Evolutionary conservation across 2,329 filamentous ascomycete genomes (phyloP), one percentile per base, ranked within the genome.

Genomic region (Apiospora hydei): DNA sequence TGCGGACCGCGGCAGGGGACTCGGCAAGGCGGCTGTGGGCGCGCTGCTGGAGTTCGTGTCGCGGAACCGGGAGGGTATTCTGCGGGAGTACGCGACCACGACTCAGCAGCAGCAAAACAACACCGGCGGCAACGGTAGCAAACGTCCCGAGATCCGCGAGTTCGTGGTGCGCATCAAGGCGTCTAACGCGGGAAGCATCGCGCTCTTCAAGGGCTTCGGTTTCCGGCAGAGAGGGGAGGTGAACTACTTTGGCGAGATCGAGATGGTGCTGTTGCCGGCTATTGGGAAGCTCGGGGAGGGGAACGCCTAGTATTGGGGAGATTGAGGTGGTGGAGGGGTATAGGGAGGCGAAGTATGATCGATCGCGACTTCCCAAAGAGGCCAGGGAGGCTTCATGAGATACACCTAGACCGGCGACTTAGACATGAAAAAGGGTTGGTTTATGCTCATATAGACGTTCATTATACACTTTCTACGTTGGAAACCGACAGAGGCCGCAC

Each of bases 21-120:
- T 77, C 3, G 79, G 79, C 4, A 76, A 74, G 70, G 77, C 76
- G 0, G 89, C 93, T 0, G 85, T 98, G 0, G 79, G 90, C 3
- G 83, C 89, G 0, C 92, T 98, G 71, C 78, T 98, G 69, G 81
- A 85, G 66, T 98, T 95, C 78, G 85, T 98, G 7, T 75, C 85
- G 5, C 79, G 79, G 0, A 85, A 93, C 70, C 80, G 89, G 34
- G 76, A 77, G 0, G 81, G 76, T 0, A 89, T 98, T 10, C 73
- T 94, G 70, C 76, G 75, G 0, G 91, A 93, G 80, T 92, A 90
- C 73, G 73, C 61, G 11, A 11, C 44, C 5, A 21, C 53, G 16
- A 21, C 34, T 38, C 34, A 38, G 5, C 34, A 38, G 34, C 34
- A 38, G 34, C 34, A 38, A 4, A 3, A 38, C 5, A 38, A 4